Conservation (phyloP, 139 green algal genomes). For the Diplosphaera chodatii region DNA sequence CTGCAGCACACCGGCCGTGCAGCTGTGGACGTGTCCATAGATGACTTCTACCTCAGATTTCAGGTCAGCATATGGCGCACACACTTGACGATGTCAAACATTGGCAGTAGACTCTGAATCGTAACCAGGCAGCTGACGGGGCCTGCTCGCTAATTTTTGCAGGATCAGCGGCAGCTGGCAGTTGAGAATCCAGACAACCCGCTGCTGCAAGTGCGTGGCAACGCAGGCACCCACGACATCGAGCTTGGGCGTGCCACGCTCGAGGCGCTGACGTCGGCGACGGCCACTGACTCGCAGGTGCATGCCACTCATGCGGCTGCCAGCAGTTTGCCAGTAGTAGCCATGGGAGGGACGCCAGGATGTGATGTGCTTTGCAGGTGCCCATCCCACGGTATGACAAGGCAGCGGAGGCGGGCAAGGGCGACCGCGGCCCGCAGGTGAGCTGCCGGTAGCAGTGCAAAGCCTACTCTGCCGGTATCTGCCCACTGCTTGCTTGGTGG, state of each 20-base stretch:
- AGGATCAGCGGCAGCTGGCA: not conserved
- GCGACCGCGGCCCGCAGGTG: slow-evolving; percentile 65
- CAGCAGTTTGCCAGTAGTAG: too few species aligned
- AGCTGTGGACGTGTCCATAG: slow-evolving; percentile 81
- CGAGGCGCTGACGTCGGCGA: slow-evolving; percentile 28
- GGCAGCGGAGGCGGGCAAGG: slow-evolving; percentile 64
- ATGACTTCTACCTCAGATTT: slow-evolving; percentile 95
- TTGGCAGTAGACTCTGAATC: not conserved
- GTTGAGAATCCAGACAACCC: slow-evolving; percentile 54
- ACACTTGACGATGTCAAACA: not conserved
- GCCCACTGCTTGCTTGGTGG: too few species aligned
- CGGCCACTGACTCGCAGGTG: not conserved
- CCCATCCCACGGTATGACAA: slow-evolving; percentile 85
- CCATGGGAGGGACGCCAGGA: too few species aligned
- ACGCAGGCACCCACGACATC: slow-evolving; percentile 92
- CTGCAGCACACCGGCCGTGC: slow-evolving; percentile 51
- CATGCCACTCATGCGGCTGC: too few species aligned
- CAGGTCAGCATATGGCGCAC: not conserved
- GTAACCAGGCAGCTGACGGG: too few species aligned
- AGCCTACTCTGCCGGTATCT: too few species aligned
- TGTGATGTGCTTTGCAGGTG: not conserved
- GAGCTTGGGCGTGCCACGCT: slow-evolving; percentile 71
- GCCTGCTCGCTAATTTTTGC: too few species aligned
- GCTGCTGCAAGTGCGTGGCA: slow-evolving; percentile 85
- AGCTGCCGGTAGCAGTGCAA: not conserved